Percentiles rank a stretch among this genome's conserved stretches.
These are phyloP conservation scores for Panicum virgatum DNA, from an alignment of 202 grass and related monocot genomes.

Conservation along the genomic window DNA sequence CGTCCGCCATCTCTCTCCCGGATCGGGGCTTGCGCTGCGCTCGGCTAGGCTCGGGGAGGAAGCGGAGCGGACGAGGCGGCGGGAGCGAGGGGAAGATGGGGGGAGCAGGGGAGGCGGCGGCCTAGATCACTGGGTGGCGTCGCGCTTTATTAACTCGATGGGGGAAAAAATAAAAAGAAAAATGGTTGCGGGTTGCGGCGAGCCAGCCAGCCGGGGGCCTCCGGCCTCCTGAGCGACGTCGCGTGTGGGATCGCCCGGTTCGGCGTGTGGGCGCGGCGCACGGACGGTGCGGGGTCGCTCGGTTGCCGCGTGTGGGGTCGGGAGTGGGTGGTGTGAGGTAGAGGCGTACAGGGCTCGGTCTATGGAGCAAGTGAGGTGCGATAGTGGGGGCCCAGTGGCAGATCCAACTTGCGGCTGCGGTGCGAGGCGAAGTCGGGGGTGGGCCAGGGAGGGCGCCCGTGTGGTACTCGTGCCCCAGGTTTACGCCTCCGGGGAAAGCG, in stretches of 20 bases:
- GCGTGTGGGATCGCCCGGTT: background rate
- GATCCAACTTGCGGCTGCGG: background rate
- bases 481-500: background rate
- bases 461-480: background rate
- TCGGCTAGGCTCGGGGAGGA: background rate
- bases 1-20: slow-evolving; percentile 71
- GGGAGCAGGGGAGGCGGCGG: slow-evolving; percentile 12
- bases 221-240: slow-evolving; percentile 34
- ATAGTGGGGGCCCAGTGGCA: background rate
- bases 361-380: rapidly evolving
- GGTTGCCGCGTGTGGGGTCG: background rate
- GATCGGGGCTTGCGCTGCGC: slow-evolving; percentile 31
- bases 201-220: background rate
- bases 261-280: slow-evolving; percentile 11
- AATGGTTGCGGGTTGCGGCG: background rate
- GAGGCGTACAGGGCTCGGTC: background rate
- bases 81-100: background rate
- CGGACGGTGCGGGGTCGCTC: background rate
- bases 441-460: background rate
- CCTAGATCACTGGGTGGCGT: slow-evolving; percentile 38
- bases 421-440: background rate
- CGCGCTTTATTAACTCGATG: slow-evolving; percentile 30
- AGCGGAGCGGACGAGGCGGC: slow-evolving; percentile 21
- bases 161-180: background rate
- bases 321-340: background rate